Conservation (phyloP, 768 basidiomycete genomes). For the Pulveroboletus sp. region DNA sequence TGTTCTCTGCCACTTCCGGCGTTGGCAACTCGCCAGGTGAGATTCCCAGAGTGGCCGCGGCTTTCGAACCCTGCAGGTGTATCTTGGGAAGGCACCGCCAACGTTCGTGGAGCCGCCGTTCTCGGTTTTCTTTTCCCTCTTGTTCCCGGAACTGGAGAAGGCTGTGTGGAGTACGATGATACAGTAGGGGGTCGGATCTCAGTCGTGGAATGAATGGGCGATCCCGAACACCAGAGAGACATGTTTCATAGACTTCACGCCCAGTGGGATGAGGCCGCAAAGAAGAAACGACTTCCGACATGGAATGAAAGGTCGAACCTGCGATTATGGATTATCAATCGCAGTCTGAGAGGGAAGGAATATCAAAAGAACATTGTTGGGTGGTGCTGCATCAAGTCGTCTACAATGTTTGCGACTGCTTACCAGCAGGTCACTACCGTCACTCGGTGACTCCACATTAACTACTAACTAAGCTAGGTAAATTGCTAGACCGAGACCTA, state of each 20-base stretch:
- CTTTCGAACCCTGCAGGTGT: constrained; percentile 23
- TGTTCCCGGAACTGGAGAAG: constrained; percentile 61
- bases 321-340: constrained; percentile 16
- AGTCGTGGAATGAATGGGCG: constrained; percentile 58
- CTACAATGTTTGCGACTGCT: constrained; percentile 33
- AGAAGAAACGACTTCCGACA: constrained; percentile 24
- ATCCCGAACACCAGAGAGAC: constrained; percentile 49
- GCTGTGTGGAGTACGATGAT: constrained; percentile 42
- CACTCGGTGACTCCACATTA: constrained; percentile 18
- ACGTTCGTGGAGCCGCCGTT: constrained; percentile 56
- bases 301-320: constrained; percentile 21
- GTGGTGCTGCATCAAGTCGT: constrained; percentile 13
- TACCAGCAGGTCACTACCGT: constrained; percentile 20
- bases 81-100: constrained; percentile 57
- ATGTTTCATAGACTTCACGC: constrained; percentile 53
- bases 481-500: constrained; percentile 5
- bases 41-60: constrained; percentile 17
- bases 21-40: constrained; percentile 34
- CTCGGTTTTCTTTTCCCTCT: constrained; percentile 64
- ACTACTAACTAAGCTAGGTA: no score
- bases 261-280: constrained; percentile 33
- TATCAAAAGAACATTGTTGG: constrained; percentile 30
- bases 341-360: constrained; percentile 7
- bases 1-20: constrained; percentile 54
- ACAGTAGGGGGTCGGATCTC: constrained; percentile 49